Evolutionary conservation across 805 yeast genomes (phyloP), one percentile per base, ranked within the genome.

Genomic region (Clavispora phyllophila): DNA sequence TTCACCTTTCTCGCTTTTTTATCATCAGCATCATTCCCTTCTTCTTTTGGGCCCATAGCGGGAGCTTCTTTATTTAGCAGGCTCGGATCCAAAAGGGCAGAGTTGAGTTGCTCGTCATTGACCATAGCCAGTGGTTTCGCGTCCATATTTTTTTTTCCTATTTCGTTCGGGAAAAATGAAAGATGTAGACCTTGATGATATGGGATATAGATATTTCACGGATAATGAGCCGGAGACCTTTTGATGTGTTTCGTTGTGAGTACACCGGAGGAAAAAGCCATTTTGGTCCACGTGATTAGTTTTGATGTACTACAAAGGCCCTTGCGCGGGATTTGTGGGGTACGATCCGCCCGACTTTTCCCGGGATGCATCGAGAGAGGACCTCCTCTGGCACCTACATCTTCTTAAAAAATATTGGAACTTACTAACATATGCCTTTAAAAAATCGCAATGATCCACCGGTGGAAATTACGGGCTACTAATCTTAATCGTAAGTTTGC

Each of bases 1-100:
- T 51, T 53, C 14, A 37, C 42, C 18, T 42, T 43, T 7, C 34
- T 37, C 19, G 9, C 20, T 9, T 15, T 10, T 17, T 29, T 29
- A 9, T 15, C 33, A 4, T 29, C 33, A 29, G 6, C 33, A 17
- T 29, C 33, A 9, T 29, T 29, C 20, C 13, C 2, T 29, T 17
- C 33, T 8, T 27, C 17, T 27, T n/a, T 22, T n/a, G 22, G 23
- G 23, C 23, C 8, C 5, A 17, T 4, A 2, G 7, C 20, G 4
- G 20, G 19, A 2, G 33, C 10, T 17, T 15, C 20, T 9, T 29
- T 29, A 17, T 17, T 29, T 9, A n/a, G 33, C 33, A 4, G 13
- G 13, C 5, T 17, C 5, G 7, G 20, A 15, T 17, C 33, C 20
- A 29, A 29, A 8, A 15, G 12, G 7, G 33, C 3, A 5, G 33